A percentile compares a stretch with the other conserved stretches of the same genome.
Evolutionary conservation across 257 asterid species (phyloP).

Genomic region (Capsicum pubescens): DNA sequence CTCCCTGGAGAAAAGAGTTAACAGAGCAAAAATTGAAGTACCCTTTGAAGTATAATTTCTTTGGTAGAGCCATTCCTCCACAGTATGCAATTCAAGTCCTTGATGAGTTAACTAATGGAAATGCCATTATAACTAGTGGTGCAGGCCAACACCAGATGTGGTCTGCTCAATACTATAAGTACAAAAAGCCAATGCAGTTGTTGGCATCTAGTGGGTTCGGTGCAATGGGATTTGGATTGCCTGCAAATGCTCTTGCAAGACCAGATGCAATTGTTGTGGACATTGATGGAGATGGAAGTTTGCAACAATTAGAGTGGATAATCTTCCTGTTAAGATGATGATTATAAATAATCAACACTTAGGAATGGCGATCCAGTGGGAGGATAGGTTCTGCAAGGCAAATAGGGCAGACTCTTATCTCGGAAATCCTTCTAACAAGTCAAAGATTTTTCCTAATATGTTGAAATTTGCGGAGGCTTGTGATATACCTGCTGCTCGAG

Average conservation of each 20-base stretch:
- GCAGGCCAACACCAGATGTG: slow-evolving; percentile 97
- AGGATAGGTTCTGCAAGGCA: slow-evolving; percentile 81
- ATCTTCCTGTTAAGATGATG: slow-evolving; percentile 81
- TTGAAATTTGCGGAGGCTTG: slow-evolving; percentile 80
- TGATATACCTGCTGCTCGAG: slow-evolving; percentile 71
- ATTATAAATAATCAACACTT: slow-evolving; percentile 75
- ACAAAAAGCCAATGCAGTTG: slow-evolving; percentile 76
- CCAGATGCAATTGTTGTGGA: slow-evolving; percentile 77
- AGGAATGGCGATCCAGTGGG: slow-evolving; percentile 96
- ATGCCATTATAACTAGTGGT: slow-evolving; percentile 74
- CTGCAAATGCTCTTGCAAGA: slow-evolving; percentile 77
- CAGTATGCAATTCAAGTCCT: slow-evolving; percentile 75
- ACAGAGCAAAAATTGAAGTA: slow-evolving; percentile 57
- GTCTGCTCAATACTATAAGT: slow-evolving; percentile 85
- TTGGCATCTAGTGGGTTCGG: slow-evolving; percentile 82
- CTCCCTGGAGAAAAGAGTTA: slow-evolving; percentile 72
- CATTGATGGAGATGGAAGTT: slow-evolving; percentile 92
- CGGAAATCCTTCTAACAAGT: slow-evolving; percentile 69
- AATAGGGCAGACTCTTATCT: slow-evolving; percentile 81
- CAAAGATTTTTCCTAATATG: slow-evolving; percentile 71
- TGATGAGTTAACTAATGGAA: slow-evolving; percentile 74
- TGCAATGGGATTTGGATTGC: slow-evolving; percentile 87
- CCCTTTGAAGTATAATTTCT: slow-evolving; percentile 63
- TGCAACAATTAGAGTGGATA: slow-evolving; percentile 74
- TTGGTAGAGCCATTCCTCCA: slow-evolving; percentile 76